Evolutionary conservation across 179 eudicot genomes (phyloP), one percentile per base, ranked within the genome.

Genomic region (Spergularia azorica): DNA sequence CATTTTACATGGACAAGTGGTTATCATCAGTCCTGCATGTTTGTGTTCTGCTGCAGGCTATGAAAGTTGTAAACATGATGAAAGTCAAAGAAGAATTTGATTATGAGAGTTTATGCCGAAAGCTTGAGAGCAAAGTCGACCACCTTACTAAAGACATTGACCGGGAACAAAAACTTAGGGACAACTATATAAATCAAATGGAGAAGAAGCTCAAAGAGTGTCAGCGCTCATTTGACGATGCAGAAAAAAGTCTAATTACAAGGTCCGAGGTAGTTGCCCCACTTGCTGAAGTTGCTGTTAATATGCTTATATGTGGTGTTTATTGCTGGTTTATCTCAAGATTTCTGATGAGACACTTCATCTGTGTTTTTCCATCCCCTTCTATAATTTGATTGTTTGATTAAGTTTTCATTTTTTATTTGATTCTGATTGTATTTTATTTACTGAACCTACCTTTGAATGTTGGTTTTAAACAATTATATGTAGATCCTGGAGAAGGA

Each of bases 31-130:
- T 63, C 18, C 10, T 41, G 52, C 59, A 67, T 72, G 18, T 10
- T 74, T 80, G 38, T 11, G 66, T 84, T 72, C 72, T 80, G 51
- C 76, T 80, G 70, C 93, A 95, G 99, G 97, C 99, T 77, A 95
- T 90, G 97, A 95, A 95, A 86, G 89, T 95, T 55, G 92, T 93
- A 50, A 95, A 95, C 77, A 76, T 87, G 80, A 86, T 95, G 80
- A 95, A 90, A 87, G 88, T 93, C 79, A 96, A 89, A 87, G 98
- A 96, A 87, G 99, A 96, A 84, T 96, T 96, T 83, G 99, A 96
- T 82, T 96, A 94, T 71, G 97, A 91, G 76, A 87, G 92, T 83
- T 87, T 90, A 69, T 89, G 93, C 46, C 86, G 94, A 81, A 91
- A 88, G 87, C 98, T 96, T 69, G 97, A 94, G 87, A 80, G 83